Conservation (phyloP, 2,329 filamentous ascomycete genomes). For the Colletotrichum tofieldiae region DNA sequence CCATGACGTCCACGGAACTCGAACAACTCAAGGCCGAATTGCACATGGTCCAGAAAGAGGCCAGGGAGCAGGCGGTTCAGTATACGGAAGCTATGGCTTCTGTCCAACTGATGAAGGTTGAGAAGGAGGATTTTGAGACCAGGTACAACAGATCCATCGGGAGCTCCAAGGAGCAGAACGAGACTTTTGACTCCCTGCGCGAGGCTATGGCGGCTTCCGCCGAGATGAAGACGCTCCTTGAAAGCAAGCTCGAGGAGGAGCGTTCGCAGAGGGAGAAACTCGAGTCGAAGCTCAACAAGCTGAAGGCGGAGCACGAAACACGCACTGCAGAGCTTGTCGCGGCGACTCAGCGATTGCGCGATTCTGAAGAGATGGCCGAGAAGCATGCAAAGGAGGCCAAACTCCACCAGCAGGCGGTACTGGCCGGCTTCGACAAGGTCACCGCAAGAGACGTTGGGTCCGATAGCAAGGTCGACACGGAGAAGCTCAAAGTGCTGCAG, state of each 20-base stretch:
- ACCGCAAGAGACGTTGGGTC: conserved; percentile 67
- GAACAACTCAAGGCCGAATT: conserved; percentile 90
- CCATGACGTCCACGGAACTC: conserved; percentile 86
- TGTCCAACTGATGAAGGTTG: conserved; percentile 83
- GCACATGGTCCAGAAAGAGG: conserved; percentile 82
- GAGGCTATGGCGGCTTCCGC: conserved; percentile 85
- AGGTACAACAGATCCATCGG: conserved; percentile 78
- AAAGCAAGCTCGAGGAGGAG: conserved; percentile 89
- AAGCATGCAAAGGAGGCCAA: conserved; percentile 90
- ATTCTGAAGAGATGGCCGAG: conserved; percentile 90
- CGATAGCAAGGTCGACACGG: conserved; percentile 67
- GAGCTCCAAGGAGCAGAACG: conserved; percentile 78
- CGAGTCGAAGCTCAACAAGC: conserved; percentile 81
- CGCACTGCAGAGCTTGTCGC: conserved; percentile 83
- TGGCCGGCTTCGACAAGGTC: conserved; percentile 86
- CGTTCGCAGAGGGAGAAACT: conserved; percentile 80
- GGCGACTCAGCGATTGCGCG: conserved; percentile 80
- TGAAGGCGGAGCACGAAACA: conserved; percentile 88
- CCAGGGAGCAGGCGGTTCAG: conserved; percentile 85
- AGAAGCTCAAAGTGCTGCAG: conserved; percentile 82
- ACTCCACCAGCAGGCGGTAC: conserved; percentile 85
- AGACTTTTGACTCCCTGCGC: conserved; percentile 81
- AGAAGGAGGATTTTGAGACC: conserved; percentile 83
- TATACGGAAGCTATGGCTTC: conserved; percentile 83
- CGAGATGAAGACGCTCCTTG: conserved; percentile 82